Base-by-base conservation (phyloP, 371 early-diverging fungal species). In the Lichtheimia ramosa region DNA sequence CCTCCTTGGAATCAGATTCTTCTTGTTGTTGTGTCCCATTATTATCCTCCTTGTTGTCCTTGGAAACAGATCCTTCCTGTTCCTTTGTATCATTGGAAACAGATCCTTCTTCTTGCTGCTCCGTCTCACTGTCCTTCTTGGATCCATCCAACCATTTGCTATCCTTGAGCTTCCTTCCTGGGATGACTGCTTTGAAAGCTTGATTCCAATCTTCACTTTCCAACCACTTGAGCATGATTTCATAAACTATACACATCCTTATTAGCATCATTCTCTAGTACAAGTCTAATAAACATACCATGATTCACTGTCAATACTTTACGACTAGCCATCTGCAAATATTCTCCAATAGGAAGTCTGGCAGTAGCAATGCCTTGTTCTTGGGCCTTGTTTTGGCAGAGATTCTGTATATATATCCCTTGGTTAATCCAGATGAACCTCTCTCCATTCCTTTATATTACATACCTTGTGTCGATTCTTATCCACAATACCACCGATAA, bases 401-500 rank as follows among this genome's bases (percentile, higher is more conserved):
- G 66, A 16, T 79, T 70, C 77, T 89, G 65, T 46, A 39, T 41
- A 53, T 25, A 55, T 40, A 23, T 8, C 15, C 25, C 2, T 8
- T 25, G 39, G 42, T 14, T 14, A 24, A 39, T 2, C 34, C 48
- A 52, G 15, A 52, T 16, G 15, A 51, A 25, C n/a, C 2, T 14
- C 23, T 21, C 7, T 15, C 15, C 15, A 13, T 20, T 42, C 20
- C 7, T 10, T 50, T 42, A 25, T 21, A 14, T 20, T 14, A 20
- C 42, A 43, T 63, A 82, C 86, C 75, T 91, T 91, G 72, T 93
- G 80, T 51, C 96, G 71, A 63, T 98, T 98, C 69, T 90, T 91
- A 72, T 98, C 98, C 1, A 98, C 98, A 59, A 98, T 87, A 1
- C 94, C 97, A 46, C 98, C 98, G 65, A 98, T 88, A 21, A 98